Evolutionary conservation across 768 basidiomycete genomes (phyloP), one percentile per base, ranked within the genome.

Genomic region (Trametes coccinea): DNA sequence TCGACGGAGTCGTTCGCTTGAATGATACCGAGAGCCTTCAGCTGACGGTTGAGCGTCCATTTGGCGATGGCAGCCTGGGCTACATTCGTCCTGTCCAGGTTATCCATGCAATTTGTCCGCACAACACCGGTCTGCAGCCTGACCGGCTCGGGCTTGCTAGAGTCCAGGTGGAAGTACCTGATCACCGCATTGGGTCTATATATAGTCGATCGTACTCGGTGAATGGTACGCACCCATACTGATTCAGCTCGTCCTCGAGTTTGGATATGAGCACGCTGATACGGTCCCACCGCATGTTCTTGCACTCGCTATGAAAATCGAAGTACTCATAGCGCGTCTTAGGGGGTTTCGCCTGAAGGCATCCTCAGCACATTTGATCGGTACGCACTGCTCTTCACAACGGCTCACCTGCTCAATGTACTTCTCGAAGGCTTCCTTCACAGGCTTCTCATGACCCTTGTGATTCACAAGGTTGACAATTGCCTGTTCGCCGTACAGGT

Each of bases 21-120:
- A 31, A 98, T 73, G 5, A 98, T 83, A 5, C 90, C 92, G 16
- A 89, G 73, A 5, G 80, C 79, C 64, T 82, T 82, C 58, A 99
- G 80, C 70, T 98, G 96, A 53, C 80, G 77, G 61, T 86, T 88
- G 47, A 98, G 79, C 1, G 84, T 88, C 84, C 88, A 91, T 73
- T 91, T 93, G 14, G 91, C 97, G 51, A 98, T 74, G 11, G 95
- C 84, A 16, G 92, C 89, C 73, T 99, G 97, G 4, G 94, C 90
- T 45, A 99, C 96, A 73, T 98, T 98, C 48, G 97, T 99, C 52
- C 97, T 85, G 71, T 99, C 97, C 60, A 98, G 78, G 69, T 88
- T 90, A 73, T 98, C 96, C 97, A 97, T 97, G 75, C 97, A 98
- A 72, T 98, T 99, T 7, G 95, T 95, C 47, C 97, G 84, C 45